These are phyloP conservation scores for Rhododendron ferrugineum DNA, from an alignment of 148 eudicot genomes.

Conservation along the genomic window DNA sequence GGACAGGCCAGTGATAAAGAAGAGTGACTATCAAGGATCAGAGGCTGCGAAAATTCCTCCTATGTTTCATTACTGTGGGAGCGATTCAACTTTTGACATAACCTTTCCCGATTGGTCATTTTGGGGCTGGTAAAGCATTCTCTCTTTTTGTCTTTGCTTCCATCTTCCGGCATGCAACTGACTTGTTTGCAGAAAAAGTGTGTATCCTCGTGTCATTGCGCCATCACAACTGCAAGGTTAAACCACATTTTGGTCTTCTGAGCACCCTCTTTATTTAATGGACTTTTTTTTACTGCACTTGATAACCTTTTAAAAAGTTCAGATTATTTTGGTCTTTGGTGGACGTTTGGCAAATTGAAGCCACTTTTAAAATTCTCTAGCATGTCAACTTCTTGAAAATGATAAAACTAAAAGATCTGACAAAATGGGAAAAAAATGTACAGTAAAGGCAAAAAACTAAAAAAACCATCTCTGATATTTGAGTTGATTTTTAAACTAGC, in stretches of 20 bases:
- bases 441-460: not conserved
- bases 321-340: not conserved
- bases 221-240: not conserved
- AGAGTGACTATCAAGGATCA: constrained; percentile 13
- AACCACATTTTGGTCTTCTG: not conserved
- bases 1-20: constrained; percentile 32
- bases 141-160: not conserved
- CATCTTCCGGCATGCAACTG: too few species aligned
- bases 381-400: not conserved
- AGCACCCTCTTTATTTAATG: not conserved
- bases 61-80: constrained; percentile 53
- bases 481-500: not conserved
- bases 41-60: constrained; percentile 19
- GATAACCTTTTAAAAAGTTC: not conserved
- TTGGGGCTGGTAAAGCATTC: constrained; percentile 48
- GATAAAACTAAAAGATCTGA: not conserved
- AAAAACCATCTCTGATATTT: not conserved
- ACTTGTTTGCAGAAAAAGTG: not conserved
- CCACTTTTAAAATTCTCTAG: not conserved
- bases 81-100: constrained; percentile 35
- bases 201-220: not conserved
- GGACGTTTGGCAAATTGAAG: not conserved
- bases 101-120: constrained; percentile 58
- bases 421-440: not conserved
- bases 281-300: not conserved